Base-by-base conservation (phyloP, 352 stramenopile genomes). In the Phytophthora cajani region DNA sequence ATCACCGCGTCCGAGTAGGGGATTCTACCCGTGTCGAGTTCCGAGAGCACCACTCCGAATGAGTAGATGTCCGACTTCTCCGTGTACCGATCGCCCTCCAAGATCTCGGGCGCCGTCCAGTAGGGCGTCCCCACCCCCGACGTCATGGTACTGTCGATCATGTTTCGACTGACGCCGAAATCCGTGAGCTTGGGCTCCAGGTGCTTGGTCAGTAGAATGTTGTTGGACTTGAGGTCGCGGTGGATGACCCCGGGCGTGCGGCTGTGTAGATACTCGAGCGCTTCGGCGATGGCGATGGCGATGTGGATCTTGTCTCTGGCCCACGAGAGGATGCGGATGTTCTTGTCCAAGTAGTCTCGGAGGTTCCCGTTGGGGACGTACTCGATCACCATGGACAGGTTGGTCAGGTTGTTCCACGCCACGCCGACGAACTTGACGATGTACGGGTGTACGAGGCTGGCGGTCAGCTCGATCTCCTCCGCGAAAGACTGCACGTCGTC, bases 101-200 rank as follows among this genome's bases (percentile, higher is more conserved):
- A 54, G 17, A 96, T 58, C 62, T 97, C 90, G 0, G 89, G 90
- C 0, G 90, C 88, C 8, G 89, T 89, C 79, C 93, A 97, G 49
- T 90, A 89, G 8, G 85, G 82, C 10, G 89, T 97, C 0, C 90
- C 90, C 9, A 93, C 92, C 23, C 91, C 87, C 0, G 84, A 51
- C 80, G 79, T 74, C 90, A 85, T 58, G 52, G 64, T 72, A 32
- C 54, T 17, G 19, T 76, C 69, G 16, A 64, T 54, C 12, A 56
- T 17, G 7, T 36, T 44, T 3, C 64, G 86, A 33, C 72, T 85
- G 67, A 93, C 69, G 30, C 90, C 91, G 74, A 98, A 97, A 69
- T 97, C 89, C 23, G 85, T 93, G 27, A 97, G 58, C 30, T 91
- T 87, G 5, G 92, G 78, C 32, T 92, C 77, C 0, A 91, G 80